Evolutionary conservation across 129 eudicot genomes (phyloP), one percentile per base, ranked within the genome.

Genomic region (Tagetes erecta): DNA sequence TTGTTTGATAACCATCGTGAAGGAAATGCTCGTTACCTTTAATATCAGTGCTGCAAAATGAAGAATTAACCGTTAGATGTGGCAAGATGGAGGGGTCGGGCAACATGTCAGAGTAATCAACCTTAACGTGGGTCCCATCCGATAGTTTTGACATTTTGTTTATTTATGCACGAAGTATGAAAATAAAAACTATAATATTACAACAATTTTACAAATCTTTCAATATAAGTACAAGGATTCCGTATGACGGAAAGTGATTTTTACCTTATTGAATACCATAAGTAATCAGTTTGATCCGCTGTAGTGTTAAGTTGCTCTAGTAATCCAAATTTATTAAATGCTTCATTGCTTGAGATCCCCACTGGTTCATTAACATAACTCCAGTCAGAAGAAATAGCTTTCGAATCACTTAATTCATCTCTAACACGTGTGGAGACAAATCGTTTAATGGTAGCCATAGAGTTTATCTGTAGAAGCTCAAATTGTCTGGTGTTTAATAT

Each of bases 191-290:
- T n/a, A n/a, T n/a, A n/a, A n/a, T n/a, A n/a, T n/a, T n/a, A n/a
- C n/a, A n/a, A n/a, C n/a, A n/a, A n/a, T n/a, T n/a, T n/a, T n/a
- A n/a, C n/a, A n/a, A n/a, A n/a, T n/a, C n/a, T n/a, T n/a, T n/a
- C n/a, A n/a, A n/a, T n/a, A n/a, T n/a, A n/a, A n/a, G n/a, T n/a
- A n/a, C n/a, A n/a, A n/a, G n/a, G n/a, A n/a, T n/a, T n/a, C n/a
- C n/a, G n/a, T n/a, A n/a, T n/a, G n/a, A n/a, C n/a, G n/a, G 14
- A 36, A 35, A 67, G 31, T 33, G 55, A 6, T 8, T 60, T 71
- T 41, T 92, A 94, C 98, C 98, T 91, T 68, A 80, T 5, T 12
- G 97, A 91, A 82, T 94, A 94, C 99, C 99, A 94, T 79, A 91
- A 67, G 70, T 91, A 91, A 70, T 94, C 99, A 57, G 96, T 94